phyloP scores from a whole-genome alignment of 2,329 filamentous ascomycete genomes.

The Calonectria hawksworthii region DNA sequence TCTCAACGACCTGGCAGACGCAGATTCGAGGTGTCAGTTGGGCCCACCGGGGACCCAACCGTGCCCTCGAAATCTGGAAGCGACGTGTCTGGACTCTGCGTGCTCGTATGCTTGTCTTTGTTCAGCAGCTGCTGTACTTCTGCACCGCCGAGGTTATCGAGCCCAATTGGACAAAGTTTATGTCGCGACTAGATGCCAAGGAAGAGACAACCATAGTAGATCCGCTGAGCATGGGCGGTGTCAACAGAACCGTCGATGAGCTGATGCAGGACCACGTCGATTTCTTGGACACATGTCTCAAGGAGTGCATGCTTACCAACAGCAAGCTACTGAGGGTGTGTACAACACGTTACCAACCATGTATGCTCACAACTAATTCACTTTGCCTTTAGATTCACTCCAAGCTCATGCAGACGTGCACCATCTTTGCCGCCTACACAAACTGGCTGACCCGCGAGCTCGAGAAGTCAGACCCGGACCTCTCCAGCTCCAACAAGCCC shows the following conservation, averaged over 20 bases:
- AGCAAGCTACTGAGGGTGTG: constrained; percentile 90
- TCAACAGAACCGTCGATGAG: constrained; percentile 87
- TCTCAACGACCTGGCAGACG: constrained; percentile 90
- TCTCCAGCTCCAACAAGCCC: constrained; percentile 72
- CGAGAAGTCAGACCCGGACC: constrained; percentile 84
- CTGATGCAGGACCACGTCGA: constrained; percentile 99
- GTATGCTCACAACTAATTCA: constrained; percentile 28
- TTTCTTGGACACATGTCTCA: constrained; percentile 96
- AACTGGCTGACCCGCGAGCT: constrained; percentile 88
- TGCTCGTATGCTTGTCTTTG: constrained; percentile 95
- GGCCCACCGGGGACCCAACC: constrained; percentile 83
- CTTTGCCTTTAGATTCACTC: constrained; percentile 82
- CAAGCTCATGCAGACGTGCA: constrained; percentile 96
- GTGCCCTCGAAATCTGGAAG: constrained; percentile 90
- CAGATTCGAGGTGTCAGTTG: constrained; percentile 86
- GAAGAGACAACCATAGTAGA: constrained; percentile 53
- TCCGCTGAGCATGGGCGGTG: constrained; percentile 47
- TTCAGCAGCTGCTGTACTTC: constrained; percentile 96
- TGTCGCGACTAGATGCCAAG: constrained; percentile 82
- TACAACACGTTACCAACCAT: constrained; percentile 24
- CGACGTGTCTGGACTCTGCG: constrained; percentile 91
- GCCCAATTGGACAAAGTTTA: constrained; percentile 95
- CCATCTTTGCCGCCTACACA: constrained; percentile 92
- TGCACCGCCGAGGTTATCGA: constrained; percentile 98
- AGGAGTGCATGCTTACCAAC: constrained; percentile 99